Percentiles rank a stretch among this genome's conserved stretches.
Conservation (phyloP, 345 rosid species). For the Adansonia digitata region DNA sequence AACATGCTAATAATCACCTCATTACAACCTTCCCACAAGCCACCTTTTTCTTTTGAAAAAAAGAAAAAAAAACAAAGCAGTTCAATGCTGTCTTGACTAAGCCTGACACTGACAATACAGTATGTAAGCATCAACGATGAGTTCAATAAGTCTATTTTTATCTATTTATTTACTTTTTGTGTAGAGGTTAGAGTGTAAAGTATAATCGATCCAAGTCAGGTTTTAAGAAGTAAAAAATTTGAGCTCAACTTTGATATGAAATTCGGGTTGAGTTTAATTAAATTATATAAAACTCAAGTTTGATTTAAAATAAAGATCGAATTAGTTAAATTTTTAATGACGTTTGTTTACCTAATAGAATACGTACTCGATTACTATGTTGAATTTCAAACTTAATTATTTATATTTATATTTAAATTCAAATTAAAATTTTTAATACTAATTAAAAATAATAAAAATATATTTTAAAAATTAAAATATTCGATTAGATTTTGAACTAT, state of each 20-base stretch:
- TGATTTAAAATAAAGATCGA: background rate
- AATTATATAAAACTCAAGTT: too few relatives aligned
- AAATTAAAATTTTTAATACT: too few relatives aligned
- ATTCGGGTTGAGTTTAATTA: too few relatives aligned
- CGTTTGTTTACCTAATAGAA: too few relatives aligned
- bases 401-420: too few relatives aligned
- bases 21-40: background rate
- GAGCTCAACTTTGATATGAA: background rate
- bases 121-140: background rate
- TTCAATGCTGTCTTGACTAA: constrained; percentile 5
- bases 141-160: background rate
- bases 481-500: too few relatives aligned
- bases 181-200: too few relatives aligned
- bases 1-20: constrained; percentile 10
- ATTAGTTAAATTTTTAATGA: too few relatives aligned
- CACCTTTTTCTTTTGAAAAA: background rate
- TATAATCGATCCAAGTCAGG: background rate
- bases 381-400: too few relatives aligned
- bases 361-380: too few relatives aligned
- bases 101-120: constrained; percentile 15
- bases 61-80: background rate
- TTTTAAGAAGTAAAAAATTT: background rate
- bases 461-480: too few relatives aligned
- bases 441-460: too few relatives aligned
- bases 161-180: constrained; percentile 10